Percentiles rank a stretch among this genome's conserved stretches.
phyloP scores from a whole-genome alignment of 768 basidiomycete genomes.

The Mycena filopes region DNA sequence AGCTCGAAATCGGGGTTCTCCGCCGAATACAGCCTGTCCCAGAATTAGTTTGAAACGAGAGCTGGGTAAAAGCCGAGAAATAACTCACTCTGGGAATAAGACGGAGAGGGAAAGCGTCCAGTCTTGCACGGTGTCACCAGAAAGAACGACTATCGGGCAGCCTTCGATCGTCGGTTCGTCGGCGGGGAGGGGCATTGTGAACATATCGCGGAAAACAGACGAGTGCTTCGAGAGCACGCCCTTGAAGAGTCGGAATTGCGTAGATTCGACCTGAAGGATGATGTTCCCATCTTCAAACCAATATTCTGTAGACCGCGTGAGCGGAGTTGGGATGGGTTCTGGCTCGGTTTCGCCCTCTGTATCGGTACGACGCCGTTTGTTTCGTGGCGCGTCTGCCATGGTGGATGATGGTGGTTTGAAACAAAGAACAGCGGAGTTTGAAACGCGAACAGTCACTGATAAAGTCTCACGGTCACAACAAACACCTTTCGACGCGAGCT shows the following conservation, averaged over 20 bases:
- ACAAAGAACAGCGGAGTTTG: no score
- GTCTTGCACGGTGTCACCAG: slow-evolving; percentile 46
- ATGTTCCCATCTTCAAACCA: slow-evolving; percentile 56
- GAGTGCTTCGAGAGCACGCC: slow-evolving; percentile 48
- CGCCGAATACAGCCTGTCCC: no score
- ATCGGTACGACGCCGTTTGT: slow-evolving; percentile 3
- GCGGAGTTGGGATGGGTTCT: not conserved
- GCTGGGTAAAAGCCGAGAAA: no score
- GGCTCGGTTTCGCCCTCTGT: no score
- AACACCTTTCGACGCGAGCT: no score
- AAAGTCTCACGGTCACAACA: no score
- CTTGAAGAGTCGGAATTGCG: slow-evolving; percentile 47
- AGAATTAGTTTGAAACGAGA: no score
- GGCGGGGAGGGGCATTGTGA: no score
- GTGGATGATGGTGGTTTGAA: no score
- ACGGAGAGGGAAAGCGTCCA: slow-evolving; percentile 48
- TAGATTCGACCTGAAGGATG: slow-evolving; percentile 48
- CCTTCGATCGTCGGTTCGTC: slow-evolving; percentile 41
- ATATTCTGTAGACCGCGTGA: slow-evolving; percentile 8
- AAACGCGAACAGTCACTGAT: no score
- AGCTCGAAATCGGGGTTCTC: no score
- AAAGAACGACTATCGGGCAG: slow-evolving; percentile 46
- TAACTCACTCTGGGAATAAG: slow-evolving; percentile 33
- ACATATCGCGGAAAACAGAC: no score
- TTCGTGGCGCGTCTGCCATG: not conserved